Percentiles rank a stretch among this genome's conserved stretches.
Conservation (phyloP, 768 basidiomycete genomes). For the Phlebiopsis gigantea region DNA sequence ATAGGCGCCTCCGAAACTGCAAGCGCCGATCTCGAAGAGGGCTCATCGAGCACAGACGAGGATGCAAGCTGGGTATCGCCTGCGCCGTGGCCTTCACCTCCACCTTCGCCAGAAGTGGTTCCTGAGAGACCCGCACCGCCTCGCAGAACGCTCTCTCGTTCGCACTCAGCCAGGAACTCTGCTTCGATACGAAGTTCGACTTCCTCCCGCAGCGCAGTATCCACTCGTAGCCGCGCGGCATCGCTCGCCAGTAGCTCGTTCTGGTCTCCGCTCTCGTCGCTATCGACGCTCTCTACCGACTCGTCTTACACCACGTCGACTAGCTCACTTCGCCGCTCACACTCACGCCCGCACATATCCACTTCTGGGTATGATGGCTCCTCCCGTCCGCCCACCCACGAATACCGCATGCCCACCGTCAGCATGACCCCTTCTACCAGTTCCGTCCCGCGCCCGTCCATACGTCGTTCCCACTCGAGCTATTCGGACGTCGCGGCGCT, state of each 20-base stretch:
- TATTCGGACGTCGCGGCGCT: conserved; percentile 56
- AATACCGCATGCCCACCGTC: conserved; percentile 18
- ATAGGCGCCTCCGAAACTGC: neutral
- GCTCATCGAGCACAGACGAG: conserved; percentile 20
- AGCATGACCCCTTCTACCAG: conserved; percentile 33
- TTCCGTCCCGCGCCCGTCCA: conserved; percentile 41
- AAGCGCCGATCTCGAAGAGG: conserved; percentile 19
- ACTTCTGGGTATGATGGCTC: conserved; percentile 4
- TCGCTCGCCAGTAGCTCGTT: conserved; percentile 5
- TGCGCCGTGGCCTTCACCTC: conserved; percentile 21
- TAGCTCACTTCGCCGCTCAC: conserved; percentile 6
- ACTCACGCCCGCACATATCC: conserved; percentile 7
- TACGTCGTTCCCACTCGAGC: conserved; percentile 42
- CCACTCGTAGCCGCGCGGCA: conserved; percentile 6
- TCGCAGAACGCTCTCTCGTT: conserved; percentile 10
- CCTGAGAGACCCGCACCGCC: conserved; percentile 9
- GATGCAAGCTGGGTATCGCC: conserved; percentile 50
- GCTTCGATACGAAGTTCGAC: conserved; percentile 1
- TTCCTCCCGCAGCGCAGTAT: neutral
- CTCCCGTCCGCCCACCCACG: conserved; percentile 5
- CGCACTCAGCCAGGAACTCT: neutral
- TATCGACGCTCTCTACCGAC: neutral
- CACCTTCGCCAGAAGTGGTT: conserved; percentile 21
- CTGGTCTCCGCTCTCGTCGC: neutral
- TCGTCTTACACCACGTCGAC: neutral